A percentile compares a stretch with the other conserved stretches of the same genome.
phyloP scores from a whole-genome alignment of 257 asterid species.

The Paraleonurus japonicus region DNA sequence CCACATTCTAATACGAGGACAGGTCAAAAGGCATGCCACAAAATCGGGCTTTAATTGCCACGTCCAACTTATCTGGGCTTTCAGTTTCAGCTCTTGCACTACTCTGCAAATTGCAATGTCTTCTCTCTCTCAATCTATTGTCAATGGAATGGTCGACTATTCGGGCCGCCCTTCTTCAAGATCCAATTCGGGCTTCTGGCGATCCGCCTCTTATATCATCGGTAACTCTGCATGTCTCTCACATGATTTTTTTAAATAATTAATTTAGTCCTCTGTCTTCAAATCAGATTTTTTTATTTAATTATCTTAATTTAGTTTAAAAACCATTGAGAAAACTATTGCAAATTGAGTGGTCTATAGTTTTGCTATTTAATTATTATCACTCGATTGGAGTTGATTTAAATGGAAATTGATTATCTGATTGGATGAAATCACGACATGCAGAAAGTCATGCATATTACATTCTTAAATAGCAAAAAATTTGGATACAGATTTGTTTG shows the following conservation, averaged over 20 bases:
- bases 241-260: no score
- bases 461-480: no score
- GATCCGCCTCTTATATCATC: conserved; percentile 40
- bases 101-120: background rate
- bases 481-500: background rate
- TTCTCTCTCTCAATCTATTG: conserved; percentile 21
- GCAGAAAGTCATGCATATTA: background rate
- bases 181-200: conserved; percentile 45
- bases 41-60: background rate
- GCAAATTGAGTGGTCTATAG: no score
- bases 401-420: background rate
- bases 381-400: background rate
- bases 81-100: background rate
- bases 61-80: background rate
- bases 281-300: background rate
- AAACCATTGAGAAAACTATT: no score
- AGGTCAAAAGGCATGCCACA: conserved; percentile 21
- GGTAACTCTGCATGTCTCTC: conserved; percentile 17
- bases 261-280: no score
- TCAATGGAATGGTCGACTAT: conserved; percentile 33
- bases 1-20: background rate
- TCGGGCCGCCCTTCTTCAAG: conserved; percentile 38
- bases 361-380: no score
- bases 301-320: no score
- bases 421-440: background rate